phyloP scores from a whole-genome alignment of 257 asterid genomes.

The Scutellaria minor region DNA sequence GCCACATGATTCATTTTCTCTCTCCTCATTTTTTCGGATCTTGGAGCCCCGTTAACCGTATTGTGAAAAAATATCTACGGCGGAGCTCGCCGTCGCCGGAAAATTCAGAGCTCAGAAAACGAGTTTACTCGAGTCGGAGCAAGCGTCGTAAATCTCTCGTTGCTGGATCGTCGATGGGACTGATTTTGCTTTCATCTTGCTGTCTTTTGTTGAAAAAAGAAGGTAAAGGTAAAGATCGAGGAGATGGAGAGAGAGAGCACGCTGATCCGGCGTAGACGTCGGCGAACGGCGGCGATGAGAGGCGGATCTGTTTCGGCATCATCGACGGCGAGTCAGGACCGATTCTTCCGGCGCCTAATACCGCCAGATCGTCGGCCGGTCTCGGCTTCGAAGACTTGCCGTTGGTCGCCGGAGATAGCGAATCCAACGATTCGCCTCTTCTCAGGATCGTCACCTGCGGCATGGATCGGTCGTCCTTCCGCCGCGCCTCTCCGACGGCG shows the following conservation, averaged over 20 bases:
- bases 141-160: conserved; percentile 57
- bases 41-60: conserved; percentile 39
- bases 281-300: conserved; percentile 33
- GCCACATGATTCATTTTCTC: neutral
- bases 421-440: conserved; percentile 65
- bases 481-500: conserved; percentile 38
- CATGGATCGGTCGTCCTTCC: conserved; percentile 36
- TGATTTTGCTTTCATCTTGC: conserved; percentile 30
- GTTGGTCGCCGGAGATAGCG: conserved; percentile 40
- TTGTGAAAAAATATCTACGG: conserved; percentile 51
- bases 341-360: conserved; percentile 34
- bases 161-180: conserved; percentile 56
- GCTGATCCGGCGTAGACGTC: conserved; percentile 78
- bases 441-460: conserved; percentile 45
- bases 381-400: conserved; percentile 31
- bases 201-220: conserved; percentile 54
- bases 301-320: conserved; percentile 51
- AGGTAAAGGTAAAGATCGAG: conserved; percentile 71
- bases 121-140: conserved; percentile 56
- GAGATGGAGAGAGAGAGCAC: conserved; percentile 66
- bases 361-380: conserved; percentile 52
- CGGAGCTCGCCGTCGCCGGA: conserved; percentile 37
- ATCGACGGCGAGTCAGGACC: conserved; percentile 53
- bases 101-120: conserved; percentile 27
- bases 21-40: conserved; percentile 27